Conservation (phyloP, 352 stramenopile species). For the Pythium guiyangense region DNA sequence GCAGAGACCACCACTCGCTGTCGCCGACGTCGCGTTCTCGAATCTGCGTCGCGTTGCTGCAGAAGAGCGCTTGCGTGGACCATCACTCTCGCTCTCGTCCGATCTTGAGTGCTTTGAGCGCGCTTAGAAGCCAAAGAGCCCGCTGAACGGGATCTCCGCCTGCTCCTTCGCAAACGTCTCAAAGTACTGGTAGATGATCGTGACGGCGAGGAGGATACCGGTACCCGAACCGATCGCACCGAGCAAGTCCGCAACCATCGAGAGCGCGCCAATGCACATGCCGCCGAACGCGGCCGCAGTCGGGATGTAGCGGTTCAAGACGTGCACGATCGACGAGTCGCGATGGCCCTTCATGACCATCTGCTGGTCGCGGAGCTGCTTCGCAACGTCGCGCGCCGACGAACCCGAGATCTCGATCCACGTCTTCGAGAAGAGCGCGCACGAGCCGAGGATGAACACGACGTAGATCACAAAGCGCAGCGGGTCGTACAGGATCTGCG, state of each 20-base stretch:
- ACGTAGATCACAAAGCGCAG: constrained; percentile 99
- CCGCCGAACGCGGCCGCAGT: constrained; percentile 98
- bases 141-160: constrained; percentile 72
- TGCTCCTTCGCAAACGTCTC: constrained; percentile 96
- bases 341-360: constrained; percentile 99
- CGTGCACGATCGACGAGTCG: constrained; percentile 96
- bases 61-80: not conserved
- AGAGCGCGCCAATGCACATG: constrained; percentile 99
- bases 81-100: not conserved
- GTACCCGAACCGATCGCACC: constrained; percentile 98
- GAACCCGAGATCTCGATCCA: constrained; percentile 99
- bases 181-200: constrained; percentile 99
- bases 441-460: constrained; percentile 98
- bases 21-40: not conserved
- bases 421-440: constrained; percentile 98
- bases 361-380: constrained; percentile 98
- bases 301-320: constrained; percentile 99
- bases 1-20: constrained; percentile 8
- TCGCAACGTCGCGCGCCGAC: constrained; percentile 96
- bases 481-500: constrained; percentile 98
- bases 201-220: constrained; percentile 98
- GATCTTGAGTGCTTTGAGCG: not conserved
- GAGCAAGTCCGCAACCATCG: constrained; percentile 97
- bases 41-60: not conserved
- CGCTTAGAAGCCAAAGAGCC: constrained; percentile 83